Percentiles rank a stretch among this genome's conserved stretches.
Conservation (phyloP, 2,329 filamentous ascomycete genomes). For the Fusarium temperatum region DNA sequence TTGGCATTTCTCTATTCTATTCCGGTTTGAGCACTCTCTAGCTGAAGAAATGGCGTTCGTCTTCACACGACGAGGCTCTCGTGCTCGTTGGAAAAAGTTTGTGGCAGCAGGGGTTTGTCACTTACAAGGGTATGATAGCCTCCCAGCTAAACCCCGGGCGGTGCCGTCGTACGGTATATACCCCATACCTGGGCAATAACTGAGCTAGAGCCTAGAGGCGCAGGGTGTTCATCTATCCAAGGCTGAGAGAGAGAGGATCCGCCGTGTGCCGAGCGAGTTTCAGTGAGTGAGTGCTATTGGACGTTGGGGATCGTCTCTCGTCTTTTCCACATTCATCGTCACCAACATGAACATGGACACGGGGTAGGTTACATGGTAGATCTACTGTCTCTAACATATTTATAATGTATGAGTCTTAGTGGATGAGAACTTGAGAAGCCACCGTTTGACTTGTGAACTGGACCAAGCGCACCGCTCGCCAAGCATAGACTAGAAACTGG, state of each 20-base stretch:
- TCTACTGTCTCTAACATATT: neutral
- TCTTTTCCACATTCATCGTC: neutral
- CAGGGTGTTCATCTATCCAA: constrained; percentile 2
- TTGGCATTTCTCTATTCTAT: neutral
- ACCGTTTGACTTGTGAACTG: neutral
- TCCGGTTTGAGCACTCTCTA: neutral
- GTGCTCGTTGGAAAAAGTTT: constrained; percentile 5
- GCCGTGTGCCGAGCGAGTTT: constrained; percentile 10
- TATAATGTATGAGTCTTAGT: constrained; percentile 1
- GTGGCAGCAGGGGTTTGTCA: constrained; percentile 18
- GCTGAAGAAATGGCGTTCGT: neutral
- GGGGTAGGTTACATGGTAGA: constrained; percentile 21
- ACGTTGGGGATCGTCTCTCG: neutral
- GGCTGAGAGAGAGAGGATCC: constrained; percentile 1
- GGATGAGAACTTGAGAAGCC: neutral
- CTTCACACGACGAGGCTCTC: constrained; percentile 5
- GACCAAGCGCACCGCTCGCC: constrained; percentile 4
- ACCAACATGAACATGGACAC: neutral
- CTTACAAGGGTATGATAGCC: constrained; percentile 6
- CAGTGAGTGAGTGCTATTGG: neutral
- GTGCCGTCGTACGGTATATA: constrained; percentile 28
- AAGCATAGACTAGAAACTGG: neutral
- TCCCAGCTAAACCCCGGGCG: constrained; percentile 4
- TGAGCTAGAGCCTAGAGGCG: neutral
- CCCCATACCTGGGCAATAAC: constrained; percentile 4